phyloP scores from a whole-genome alignment of 2,329 filamentous ascomycete species.

The Sclerotiophoma versabilis region DNA sequence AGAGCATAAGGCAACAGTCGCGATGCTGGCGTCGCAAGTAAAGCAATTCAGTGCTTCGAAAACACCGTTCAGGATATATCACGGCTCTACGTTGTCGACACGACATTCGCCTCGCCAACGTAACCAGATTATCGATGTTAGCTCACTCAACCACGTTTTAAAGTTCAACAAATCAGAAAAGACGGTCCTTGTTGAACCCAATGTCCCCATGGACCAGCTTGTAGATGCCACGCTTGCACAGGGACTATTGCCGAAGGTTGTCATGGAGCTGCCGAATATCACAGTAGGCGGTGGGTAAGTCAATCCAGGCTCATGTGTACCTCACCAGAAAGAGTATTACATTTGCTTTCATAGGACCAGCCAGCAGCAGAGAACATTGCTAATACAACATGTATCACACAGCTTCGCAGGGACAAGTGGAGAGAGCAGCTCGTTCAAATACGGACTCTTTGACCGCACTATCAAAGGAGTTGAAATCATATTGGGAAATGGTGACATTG shows the following conservation, averaged over 20 bases:
- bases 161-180: constrained; percentile 51
- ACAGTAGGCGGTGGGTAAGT: constrained; percentile 67
- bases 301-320: neutral
- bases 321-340: neutral
- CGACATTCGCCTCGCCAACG: constrained; percentile 52
- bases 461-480: constrained; percentile 70
- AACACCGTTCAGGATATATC: constrained; percentile 62
- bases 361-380: neutral
- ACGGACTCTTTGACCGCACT: constrained; percentile 71
- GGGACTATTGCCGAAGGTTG: constrained; percentile 67
- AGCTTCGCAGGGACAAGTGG: constrained; percentile 69
- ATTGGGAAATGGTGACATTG: constrained; percentile 63
- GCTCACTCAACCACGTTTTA: constrained; percentile 56
- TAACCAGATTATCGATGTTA: constrained; percentile 58
- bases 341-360: too few relatives aligned
- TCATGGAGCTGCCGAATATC: constrained; percentile 76
- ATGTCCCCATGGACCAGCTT: constrained; percentile 72
- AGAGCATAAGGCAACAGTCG: constrained; percentile 34
- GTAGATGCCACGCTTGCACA: constrained; percentile 63
- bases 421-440: constrained; percentile 70
- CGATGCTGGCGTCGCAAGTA: constrained; percentile 45
- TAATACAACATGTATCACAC: neutral
- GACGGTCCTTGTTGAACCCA: constrained; percentile 68
- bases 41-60: constrained; percentile 54
- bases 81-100: constrained; percentile 65